Evolutionary conservation across 176 grass and related monocot species (phyloP).

Genomic region (Alopecurus myosuroides): DNA sequence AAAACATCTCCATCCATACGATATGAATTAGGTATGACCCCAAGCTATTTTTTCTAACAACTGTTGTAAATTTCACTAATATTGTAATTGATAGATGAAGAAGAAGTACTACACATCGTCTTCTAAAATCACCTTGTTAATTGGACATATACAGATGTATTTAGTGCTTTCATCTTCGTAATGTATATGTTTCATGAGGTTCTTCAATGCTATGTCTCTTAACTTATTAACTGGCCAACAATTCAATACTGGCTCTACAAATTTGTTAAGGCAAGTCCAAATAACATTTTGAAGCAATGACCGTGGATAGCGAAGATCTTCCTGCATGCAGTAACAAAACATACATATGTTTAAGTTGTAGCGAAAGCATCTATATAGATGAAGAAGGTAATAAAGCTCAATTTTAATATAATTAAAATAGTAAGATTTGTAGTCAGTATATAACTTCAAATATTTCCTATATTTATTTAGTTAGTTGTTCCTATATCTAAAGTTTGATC

Average conservation of each 20-base stretch:
- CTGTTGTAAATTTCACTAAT: neutral
- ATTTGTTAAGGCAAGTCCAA: slow-evolving; percentile 51
- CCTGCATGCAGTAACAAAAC: slow-evolving; percentile 32
- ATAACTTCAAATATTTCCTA: neutral
- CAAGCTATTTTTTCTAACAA: neutral
- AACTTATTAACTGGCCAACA: slow-evolving; percentile 54
- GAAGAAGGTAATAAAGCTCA: neutral
- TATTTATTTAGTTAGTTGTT: neutral
- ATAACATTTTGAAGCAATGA: slow-evolving; percentile 46
- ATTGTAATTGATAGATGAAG: neutral
- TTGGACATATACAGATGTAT: slow-evolving; percentile 50
- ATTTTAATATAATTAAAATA: neutral
- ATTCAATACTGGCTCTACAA: slow-evolving; percentile 56
- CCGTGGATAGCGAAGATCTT: slow-evolving; percentile 60
- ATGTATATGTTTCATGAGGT: slow-evolving; percentile 56
- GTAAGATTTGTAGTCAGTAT: neutral
- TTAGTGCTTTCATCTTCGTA: slow-evolving; percentile 67
- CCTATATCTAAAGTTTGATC: neutral
- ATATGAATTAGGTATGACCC: neutral
- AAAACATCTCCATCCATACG: neutral
- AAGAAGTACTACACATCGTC: neutral
- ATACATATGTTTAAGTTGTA: neutral
- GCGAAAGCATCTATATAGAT: neutral
- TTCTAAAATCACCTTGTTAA: slow-evolving; percentile 45
- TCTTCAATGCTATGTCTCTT: slow-evolving; percentile 42